These are phyloP conservation scores for Xylaria multiplex DNA, from an alignment of 2,329 filamentous ascomycete genomes.

Conservation along the genomic window DNA sequence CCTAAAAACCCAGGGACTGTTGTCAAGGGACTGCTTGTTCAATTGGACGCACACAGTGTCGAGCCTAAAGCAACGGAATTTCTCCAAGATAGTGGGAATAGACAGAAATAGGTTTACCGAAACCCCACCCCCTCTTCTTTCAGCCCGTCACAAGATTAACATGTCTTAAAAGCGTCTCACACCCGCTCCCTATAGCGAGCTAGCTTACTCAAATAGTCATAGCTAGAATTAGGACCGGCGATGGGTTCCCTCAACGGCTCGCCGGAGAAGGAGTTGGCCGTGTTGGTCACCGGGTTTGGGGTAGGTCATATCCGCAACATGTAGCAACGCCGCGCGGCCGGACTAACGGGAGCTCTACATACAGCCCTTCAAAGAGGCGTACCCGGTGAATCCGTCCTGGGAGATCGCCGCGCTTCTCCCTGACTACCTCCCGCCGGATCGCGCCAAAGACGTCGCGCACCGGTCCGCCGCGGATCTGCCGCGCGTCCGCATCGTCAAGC, in stretches of 20 bases:
- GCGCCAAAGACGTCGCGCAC: slow-evolving; percentile 54
- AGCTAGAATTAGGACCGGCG: neutral
- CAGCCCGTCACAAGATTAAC: neutral
- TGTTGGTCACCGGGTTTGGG: slow-evolving; percentile 70
- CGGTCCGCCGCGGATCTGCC: slow-evolving; percentile 51
- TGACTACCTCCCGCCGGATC: slow-evolving; percentile 65
- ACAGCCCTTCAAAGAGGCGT: slow-evolving; percentile 80
- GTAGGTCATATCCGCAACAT: slow-evolving; percentile 54
- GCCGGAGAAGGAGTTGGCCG: slow-evolving; percentile 61
- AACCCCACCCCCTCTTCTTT: slow-evolving; percentile 26
- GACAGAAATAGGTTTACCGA: slow-evolving; percentile 14
- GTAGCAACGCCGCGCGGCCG: slow-evolving; percentile 9
- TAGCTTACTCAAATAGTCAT: slow-evolving; percentile 7
- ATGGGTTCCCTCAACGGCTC: slow-evolving; percentile 48
- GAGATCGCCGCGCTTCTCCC: slow-evolving; percentile 79
- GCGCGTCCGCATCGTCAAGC: slow-evolving; percentile 70
- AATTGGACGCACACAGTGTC: neutral
- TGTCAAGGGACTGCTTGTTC: neutral
- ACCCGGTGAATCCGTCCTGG: slow-evolving; percentile 81
- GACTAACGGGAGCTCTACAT: slow-evolving; percentile 34
- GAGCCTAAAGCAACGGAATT: neutral
- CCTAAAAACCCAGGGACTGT: neutral
- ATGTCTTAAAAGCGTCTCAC: slow-evolving; percentile 7
- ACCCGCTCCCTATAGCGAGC: neutral
- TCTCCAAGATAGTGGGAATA: slow-evolving; percentile 15